These are phyloP conservation scores for Carpinus fangiana DNA, from an alignment of 306 rosid species.

Conservation along the genomic window DNA sequence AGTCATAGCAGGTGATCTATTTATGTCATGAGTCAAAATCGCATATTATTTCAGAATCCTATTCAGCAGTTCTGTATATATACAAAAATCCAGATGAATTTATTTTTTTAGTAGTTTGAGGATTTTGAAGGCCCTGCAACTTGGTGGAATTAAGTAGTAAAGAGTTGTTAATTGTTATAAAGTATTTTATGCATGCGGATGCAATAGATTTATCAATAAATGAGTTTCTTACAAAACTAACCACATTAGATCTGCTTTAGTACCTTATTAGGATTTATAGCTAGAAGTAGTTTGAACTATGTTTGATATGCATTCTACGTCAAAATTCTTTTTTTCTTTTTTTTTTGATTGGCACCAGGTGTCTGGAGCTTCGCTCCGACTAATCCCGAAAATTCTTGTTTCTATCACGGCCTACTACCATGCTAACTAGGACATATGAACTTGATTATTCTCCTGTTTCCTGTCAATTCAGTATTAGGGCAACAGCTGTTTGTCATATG, in stretches of 20 bases:
- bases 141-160: neutral
- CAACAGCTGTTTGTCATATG: neutral
- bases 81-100: neutral
- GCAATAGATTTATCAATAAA: neutral
- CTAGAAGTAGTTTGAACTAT: neutral
- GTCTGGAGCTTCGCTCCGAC: no score
- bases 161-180: neutral
- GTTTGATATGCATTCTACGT: neutral
- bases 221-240: neutral
- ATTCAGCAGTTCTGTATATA: neutral
- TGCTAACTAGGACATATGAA: neutral
- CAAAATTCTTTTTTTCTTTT: neutral
- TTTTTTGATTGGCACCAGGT: no score
- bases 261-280: neutral
- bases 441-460: neutral
- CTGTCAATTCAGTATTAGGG: neutral
- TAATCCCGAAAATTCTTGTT: neutral
- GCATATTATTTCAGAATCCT: neutral
- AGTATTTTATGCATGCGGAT: neutral
- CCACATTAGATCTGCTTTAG: neutral
- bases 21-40: constrained; percentile 14
- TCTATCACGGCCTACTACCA: neutral
- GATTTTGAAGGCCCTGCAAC: neutral
- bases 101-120: neutral
- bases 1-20: constrained; percentile 64